Conservation (phyloP, 257 asterid genomes). For the Euphrasia confusa region DNA sequence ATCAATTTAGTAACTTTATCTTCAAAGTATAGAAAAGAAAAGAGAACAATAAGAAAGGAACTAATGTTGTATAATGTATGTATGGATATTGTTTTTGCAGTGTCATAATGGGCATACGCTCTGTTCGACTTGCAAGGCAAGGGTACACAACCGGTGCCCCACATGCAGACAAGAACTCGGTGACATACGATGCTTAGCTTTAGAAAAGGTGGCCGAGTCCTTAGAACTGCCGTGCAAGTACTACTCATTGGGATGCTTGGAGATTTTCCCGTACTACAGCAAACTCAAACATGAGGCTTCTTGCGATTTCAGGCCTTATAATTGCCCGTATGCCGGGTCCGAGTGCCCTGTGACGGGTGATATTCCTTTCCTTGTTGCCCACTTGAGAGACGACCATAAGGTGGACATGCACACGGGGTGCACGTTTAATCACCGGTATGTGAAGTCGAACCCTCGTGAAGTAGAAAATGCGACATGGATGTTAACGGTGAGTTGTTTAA, state of each 20-base stretch:
- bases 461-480: slow-evolving; percentile 95
- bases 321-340: slow-evolving; percentile 89
- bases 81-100: slow-evolving; percentile 28
- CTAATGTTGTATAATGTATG: neutral
- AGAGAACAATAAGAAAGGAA: too few relatives aligned
- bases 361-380: slow-evolving; percentile 70
- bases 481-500: slow-evolving; percentile 59
- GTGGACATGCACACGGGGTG: slow-evolving; percentile 92
- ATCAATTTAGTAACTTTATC: too few relatives aligned
- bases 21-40: too few relatives aligned
- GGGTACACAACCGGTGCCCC: slow-evolving; percentile 84
- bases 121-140: slow-evolving; percentile 78
- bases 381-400: slow-evolving; percentile 81
- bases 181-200: slow-evolving; percentile 82
- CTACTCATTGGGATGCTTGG: slow-evolving; percentile 69
- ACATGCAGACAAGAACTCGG: slow-evolving; percentile 95
- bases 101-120: slow-evolving; percentile 93
- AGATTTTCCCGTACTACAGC: slow-evolving; percentile 81
- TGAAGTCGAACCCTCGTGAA: slow-evolving; percentile 87
- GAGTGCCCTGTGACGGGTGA: slow-evolving; percentile 77
- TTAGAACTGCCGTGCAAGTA: slow-evolving; percentile 78
- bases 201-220: slow-evolving; percentile 86
- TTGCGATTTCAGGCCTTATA: slow-evolving; percentile 83
- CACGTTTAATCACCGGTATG: slow-evolving; percentile 87
- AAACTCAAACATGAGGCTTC: slow-evolving; percentile 76